Percentiles rank a stretch among this genome's conserved stretches.
phyloP scores from a whole-genome alignment of 2,329 filamentous ascomycete genomes.

The Sporothrix protearum region DNA sequence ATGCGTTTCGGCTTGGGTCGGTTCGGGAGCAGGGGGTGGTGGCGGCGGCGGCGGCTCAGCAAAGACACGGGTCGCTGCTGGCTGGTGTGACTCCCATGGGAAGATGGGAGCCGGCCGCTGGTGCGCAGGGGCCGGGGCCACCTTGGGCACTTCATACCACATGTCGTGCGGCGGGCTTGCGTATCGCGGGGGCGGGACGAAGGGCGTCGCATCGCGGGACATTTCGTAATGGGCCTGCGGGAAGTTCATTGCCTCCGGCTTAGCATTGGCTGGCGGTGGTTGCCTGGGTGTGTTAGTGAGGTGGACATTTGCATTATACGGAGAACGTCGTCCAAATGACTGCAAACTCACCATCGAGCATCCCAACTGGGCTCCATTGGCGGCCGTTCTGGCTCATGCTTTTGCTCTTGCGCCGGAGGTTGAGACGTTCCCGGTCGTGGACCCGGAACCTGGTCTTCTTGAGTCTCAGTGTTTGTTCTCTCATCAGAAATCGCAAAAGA shows the following conservation, averaged over 20 bases:
- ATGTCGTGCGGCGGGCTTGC: conserved; percentile 81
- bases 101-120: conserved; percentile 69
- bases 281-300: conserved; percentile 46
- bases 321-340: background rate
- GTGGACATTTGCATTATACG: background rate
- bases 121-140: conserved; percentile 51
- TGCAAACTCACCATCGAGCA: conserved; percentile 48
- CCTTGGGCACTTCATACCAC: conserved; percentile 78
- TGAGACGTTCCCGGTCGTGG: conserved; percentile 37
- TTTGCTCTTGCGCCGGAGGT: conserved; percentile 37
- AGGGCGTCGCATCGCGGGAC: conserved; percentile 70
- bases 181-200: conserved; percentile 71
- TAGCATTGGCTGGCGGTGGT: conserved; percentile 62
- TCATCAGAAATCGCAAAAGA: conserved; percentile 39
- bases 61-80: conserved; percentile 64
- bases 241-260: conserved; percentile 81
- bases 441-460: conserved; percentile 40
- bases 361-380: conserved; percentile 45
- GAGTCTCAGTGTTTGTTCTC: conserved; percentile 48
- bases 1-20: conserved; percentile 32
- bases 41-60: conserved; percentile 39
- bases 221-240: conserved; percentile 76
- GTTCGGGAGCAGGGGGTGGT: conserved; percentile 15
- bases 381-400: conserved; percentile 35
- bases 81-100: conserved; percentile 76